phyloP scores from a whole-genome alignment of 2,329 filamentous ascomycete species.

The Fusarium sp. region DNA sequence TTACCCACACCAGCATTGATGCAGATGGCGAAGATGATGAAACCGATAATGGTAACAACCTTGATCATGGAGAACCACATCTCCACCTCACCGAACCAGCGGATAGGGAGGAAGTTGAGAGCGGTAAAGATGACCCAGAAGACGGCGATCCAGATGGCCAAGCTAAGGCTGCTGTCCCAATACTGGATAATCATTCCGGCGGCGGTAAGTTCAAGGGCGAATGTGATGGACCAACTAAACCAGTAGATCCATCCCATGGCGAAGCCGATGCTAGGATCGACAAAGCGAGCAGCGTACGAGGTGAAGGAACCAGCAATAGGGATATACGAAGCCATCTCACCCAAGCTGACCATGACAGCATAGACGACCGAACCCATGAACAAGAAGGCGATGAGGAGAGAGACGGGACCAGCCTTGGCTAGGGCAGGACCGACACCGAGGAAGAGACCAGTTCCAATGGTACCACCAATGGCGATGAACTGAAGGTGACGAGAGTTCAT shows the following conservation, averaged over 20 bases:
- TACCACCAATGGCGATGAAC: conserved; percentile 67
- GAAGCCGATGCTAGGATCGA: conserved; percentile 79
- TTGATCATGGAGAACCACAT: conserved; percentile 85
- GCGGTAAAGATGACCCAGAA: conserved; percentile 79
- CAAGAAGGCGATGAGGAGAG: conserved; percentile 74
- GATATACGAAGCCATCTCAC: conserved; percentile 82
- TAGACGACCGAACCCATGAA: conserved; percentile 80
- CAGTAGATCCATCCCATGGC: conserved; percentile 88
- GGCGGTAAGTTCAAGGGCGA: conserved; percentile 78
- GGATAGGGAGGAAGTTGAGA: conserved; percentile 78
- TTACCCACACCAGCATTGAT: conserved; percentile 78
- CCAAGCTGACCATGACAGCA: conserved; percentile 77
- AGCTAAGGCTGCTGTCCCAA: conserved; percentile 72
- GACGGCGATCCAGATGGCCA: conserved; percentile 78
- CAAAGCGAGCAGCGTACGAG: conserved; percentile 79
- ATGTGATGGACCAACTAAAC: conserved; percentile 82
- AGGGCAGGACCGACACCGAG: conserved; percentile 74
- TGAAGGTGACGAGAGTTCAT: conserved; percentile 58
- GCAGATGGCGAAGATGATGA: conserved; percentile 81
- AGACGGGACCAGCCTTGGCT: conserved; percentile 72
- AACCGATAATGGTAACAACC: conserved; percentile 78
- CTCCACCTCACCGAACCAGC: conserved; percentile 81
- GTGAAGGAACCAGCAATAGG: conserved; percentile 83
- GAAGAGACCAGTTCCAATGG: conserved; percentile 80
- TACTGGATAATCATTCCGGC: conserved; percentile 82